A percentile compares a stretch with the other conserved stretches of the same genome.
Evolutionary conservation across 495 filamentous ascomycete species (phyloP).

Genomic region (Penicillium daleae): DNA sequence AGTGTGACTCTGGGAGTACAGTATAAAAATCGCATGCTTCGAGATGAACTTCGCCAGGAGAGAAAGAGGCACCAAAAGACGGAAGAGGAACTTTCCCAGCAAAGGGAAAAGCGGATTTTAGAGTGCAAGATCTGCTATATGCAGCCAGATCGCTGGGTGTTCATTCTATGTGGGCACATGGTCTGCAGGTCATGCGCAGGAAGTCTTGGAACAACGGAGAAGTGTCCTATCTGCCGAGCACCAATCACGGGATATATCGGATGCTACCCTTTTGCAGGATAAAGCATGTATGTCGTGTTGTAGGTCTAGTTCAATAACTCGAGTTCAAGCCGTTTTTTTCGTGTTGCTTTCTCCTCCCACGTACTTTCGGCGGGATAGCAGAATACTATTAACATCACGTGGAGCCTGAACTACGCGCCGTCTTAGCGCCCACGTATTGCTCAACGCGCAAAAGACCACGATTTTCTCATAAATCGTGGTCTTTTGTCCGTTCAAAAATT

Average conservation of each 20-base stretch:
- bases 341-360: not conserved
- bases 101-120: conserved; percentile 10
- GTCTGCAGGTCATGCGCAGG: not conserved
- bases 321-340: not conserved
- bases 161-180: too few relatives aligned
- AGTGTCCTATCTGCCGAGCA: not conserved
- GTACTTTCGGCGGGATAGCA: not conserved
- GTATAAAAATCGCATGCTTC: conserved; percentile 15
- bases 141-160: conserved; percentile 7
- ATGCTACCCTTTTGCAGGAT: conserved; percentile 3
- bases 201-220: not conserved
- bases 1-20: too few relatives aligned
- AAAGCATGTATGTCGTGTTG: not conserved
- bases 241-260: not conserved
- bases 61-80: conserved; percentile 14
- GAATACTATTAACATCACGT: not conserved
- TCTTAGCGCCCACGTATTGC: too few relatives aligned
- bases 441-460: too few relatives aligned
- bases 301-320: not conserved
- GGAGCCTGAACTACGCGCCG: not conserved
- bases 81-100: conserved; percentile 7
- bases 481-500: too few relatives aligned
- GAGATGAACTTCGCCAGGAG: conserved; percentile 17
- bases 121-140: conserved; percentile 1
- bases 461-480: not conserved